phyloP scores from a whole-genome alignment of 176 grass and related monocot species.

The Bolboschoenus planiculmis region DNA sequence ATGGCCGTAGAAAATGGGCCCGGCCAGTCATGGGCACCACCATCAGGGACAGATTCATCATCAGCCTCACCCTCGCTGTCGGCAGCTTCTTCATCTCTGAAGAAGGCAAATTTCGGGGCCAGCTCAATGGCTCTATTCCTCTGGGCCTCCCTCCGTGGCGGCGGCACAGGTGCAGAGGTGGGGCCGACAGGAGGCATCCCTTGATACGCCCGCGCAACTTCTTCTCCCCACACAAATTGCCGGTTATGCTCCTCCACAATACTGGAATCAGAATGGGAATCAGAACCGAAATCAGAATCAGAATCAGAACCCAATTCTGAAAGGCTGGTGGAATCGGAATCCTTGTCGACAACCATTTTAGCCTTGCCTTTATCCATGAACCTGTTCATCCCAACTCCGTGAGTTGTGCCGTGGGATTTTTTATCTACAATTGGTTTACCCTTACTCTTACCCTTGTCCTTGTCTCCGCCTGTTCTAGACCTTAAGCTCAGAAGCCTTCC shows the following conservation, averaged over 20 bases:
- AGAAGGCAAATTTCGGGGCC: constrained; percentile 84
- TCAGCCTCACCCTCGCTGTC: constrained; percentile 29
- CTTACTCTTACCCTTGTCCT: not conserved
- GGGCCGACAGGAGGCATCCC: not conserved
- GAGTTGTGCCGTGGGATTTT: not conserved
- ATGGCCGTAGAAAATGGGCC: constrained; percentile 81
- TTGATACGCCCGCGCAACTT: not conserved
- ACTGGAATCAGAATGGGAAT: not conserved
- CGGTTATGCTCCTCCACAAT: not conserved
- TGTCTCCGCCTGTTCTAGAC: not conserved
- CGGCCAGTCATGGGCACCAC: constrained; percentile 57
- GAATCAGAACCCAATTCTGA: not conserved
- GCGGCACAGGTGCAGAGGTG: not conserved
- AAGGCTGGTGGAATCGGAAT: constrained; percentile 11
- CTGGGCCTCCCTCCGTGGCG: constrained; percentile 25
- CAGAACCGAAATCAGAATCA: not conserved
- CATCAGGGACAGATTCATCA: constrained; percentile 36
- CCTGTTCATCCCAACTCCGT: constrained; percentile 7
- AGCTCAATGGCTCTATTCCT: constrained; percentile 51
- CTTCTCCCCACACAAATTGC: not conserved
- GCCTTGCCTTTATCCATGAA: constrained; percentile 47
- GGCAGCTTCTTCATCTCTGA: constrained; percentile 53
- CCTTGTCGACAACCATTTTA: constrained; percentile 37
- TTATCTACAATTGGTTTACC: not conserved
- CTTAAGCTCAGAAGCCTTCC: not conserved